Evolutionary conservation across 495 filamentous ascomycete genomes (phyloP).

Genomic region (Apiosordaria backusii): DNA sequence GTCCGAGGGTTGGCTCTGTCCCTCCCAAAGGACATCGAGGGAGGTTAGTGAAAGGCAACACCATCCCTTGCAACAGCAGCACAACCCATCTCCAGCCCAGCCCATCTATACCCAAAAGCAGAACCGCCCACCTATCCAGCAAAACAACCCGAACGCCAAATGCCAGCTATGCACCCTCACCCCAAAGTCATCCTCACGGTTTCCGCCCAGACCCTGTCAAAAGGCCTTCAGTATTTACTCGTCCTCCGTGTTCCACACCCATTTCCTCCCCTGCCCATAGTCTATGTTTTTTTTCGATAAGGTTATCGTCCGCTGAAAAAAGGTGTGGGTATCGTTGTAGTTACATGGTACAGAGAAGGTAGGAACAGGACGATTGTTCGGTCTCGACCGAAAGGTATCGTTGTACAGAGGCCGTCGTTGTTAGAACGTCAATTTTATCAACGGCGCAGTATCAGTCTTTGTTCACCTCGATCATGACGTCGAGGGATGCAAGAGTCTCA

Average conservation of each 20-base stretch:
- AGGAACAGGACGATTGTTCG: neutral
- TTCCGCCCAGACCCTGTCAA: neutral
- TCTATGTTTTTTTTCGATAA: neutral
- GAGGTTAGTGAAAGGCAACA: neutral
- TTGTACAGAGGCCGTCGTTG: neutral
- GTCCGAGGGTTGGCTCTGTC: too few species aligned
- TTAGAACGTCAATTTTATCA: neutral
- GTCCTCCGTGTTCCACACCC: neutral
- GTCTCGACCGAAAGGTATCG: neutral
- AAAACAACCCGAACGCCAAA: neutral
- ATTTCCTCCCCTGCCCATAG: neutral
- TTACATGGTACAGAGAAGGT: neutral
- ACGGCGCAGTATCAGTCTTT: neutral
- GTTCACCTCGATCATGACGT: neutral
- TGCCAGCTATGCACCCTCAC: neutral
- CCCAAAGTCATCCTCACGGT: neutral
- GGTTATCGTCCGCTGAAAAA: neutral
- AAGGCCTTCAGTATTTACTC: too few species aligned
- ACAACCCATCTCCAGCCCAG: neutral
- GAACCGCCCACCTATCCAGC: neutral
- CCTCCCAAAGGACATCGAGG: too few species aligned
- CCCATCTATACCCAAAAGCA: neutral
- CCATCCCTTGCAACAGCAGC: neutral
- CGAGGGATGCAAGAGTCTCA: conserved; percentile 50
- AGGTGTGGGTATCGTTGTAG: neutral